Conservation (phyloP, 148 eudicot genomes). For the Chenopodium suecicum region DNA sequence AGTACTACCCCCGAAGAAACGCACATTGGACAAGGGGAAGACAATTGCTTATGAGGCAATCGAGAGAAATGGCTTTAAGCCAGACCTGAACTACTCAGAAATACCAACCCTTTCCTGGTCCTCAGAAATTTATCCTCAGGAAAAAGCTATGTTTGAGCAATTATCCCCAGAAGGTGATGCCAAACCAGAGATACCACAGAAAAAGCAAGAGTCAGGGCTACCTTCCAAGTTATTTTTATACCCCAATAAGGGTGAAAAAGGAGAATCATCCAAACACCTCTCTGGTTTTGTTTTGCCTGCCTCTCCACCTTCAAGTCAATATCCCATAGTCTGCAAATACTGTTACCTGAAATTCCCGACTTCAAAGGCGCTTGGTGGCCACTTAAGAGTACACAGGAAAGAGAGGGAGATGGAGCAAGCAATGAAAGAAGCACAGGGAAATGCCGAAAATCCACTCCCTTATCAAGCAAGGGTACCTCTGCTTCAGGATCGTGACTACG, state of each 20-base stretch:
- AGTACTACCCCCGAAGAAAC: conserved; percentile 7
- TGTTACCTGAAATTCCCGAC: conserved; percentile 22
- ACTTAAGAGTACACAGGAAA: conserved; percentile 37
- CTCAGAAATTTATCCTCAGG: background rate
- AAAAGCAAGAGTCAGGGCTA: conserved; percentile 7
- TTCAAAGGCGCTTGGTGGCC: conserved; percentile 41
- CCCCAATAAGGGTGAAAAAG: conserved; percentile 5
- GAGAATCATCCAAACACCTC: conserved; percentile 20
- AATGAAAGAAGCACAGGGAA: conserved; percentile 18
- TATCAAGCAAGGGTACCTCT: conserved; percentile 7
- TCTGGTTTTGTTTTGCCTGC: background rate
- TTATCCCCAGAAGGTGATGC: conserved; percentile 1
- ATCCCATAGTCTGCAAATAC: conserved; percentile 24
- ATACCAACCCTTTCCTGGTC: background rate
- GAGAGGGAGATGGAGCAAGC: conserved; percentile 30
- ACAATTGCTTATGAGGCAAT: conserved; percentile 4
- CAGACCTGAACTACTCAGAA: background rate
- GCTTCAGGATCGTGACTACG: too few relatives aligned
- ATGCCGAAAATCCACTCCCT: conserved; percentile 1
- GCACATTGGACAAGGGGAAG: conserved; percentile 14
- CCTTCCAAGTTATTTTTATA: background rate
- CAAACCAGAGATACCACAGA: background rate
- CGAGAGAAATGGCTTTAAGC: background rate
- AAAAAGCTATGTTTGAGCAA: background rate
- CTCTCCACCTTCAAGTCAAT: background rate